These are phyloP conservation scores for Flaveria ramosissima DNA, from an alignment of 129 eudicot species.

Conservation along the genomic window DNA sequence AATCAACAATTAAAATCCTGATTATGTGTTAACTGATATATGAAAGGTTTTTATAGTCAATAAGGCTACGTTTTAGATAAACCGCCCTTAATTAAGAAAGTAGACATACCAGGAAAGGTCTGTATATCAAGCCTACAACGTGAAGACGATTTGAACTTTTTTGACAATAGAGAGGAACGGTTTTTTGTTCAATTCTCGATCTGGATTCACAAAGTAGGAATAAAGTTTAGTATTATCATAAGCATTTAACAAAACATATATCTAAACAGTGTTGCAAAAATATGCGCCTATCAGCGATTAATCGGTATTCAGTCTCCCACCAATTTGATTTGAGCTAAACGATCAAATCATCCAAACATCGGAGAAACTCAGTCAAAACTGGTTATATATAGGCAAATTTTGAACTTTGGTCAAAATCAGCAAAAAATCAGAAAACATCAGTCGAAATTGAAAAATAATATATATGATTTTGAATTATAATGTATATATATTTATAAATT, in stretches of 20 bases:
- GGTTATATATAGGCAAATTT: no score
- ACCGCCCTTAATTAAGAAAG: not conserved
- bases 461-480: no score
- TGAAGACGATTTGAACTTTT: conserved; percentile 71
- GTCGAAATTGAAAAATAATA: no score
- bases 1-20: not conserved
- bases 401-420: no score
- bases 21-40: not conserved
- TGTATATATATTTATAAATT: no score
- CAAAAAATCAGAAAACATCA: no score
- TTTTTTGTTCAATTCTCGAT: conserved; percentile 44
- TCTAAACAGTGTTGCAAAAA: no score
- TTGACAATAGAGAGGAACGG: conserved; percentile 57
- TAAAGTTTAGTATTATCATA: not conserved
- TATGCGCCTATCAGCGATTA: no score
- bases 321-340: no score
- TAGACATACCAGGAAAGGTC: conserved; percentile 78
- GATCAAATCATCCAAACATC: no score
- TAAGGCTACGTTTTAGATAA: conserved; percentile 9
- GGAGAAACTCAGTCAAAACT: no score
- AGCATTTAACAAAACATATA: not conserved
- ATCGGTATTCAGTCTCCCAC: no score
- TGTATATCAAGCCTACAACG: conserved; percentile 57
- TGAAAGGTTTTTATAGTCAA: not conserved
- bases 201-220: conserved; percentile 40